These are phyloP conservation scores for Metschnikowia kunwiensis DNA, from an alignment of 805 yeast species.

Conservation along the genomic window DNA sequence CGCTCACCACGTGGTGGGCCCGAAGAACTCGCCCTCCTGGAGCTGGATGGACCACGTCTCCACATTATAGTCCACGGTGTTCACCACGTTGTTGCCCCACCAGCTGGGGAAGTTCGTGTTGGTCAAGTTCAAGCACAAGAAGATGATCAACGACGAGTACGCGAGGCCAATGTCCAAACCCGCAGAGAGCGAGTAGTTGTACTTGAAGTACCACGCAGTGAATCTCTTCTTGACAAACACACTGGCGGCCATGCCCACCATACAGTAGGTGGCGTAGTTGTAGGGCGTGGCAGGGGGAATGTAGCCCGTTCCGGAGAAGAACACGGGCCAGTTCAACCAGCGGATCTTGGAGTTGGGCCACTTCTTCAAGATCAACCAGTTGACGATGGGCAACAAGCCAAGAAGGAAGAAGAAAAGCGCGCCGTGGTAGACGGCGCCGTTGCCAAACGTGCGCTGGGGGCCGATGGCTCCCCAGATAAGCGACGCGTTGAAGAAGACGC, in stretches of 20 bases:
- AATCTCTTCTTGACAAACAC: conserved; percentile 38
- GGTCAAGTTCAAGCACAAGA: conserved; percentile 30
- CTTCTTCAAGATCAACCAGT: conserved; percentile 39
- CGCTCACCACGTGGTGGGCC: conserved; percentile 48
- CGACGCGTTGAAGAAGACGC: conserved; percentile 41
- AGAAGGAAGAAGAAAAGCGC: conserved; percentile 36
- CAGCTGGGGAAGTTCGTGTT: conserved; percentile 38
- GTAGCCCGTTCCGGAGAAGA: conserved; percentile 49
- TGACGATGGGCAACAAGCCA: conserved; percentile 36
- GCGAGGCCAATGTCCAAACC: conserved; percentile 46
- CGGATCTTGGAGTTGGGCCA: conserved; percentile 37
- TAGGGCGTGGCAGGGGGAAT: conserved; percentile 77
- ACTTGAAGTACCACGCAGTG: conserved; percentile 45
- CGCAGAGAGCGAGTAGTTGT: conserved; percentile 44
- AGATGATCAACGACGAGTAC: conserved; percentile 37
- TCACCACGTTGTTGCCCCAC: conserved; percentile 64
- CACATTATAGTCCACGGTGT: conserved; percentile 39
- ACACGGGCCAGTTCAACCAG: conserved; percentile 39
- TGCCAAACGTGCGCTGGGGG: conserved; percentile 21
- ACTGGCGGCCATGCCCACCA: conserved; percentile 35
- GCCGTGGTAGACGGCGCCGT: conserved; percentile 17
- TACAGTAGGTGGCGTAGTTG: conserved; percentile 56
- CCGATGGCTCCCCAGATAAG: conserved; percentile 45
- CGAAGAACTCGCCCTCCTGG: conserved; percentile 44
- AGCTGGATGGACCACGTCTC: conserved; percentile 27